Conservation (phyloP, 306 rosid species). For the Cucurbita pepo region DNA sequence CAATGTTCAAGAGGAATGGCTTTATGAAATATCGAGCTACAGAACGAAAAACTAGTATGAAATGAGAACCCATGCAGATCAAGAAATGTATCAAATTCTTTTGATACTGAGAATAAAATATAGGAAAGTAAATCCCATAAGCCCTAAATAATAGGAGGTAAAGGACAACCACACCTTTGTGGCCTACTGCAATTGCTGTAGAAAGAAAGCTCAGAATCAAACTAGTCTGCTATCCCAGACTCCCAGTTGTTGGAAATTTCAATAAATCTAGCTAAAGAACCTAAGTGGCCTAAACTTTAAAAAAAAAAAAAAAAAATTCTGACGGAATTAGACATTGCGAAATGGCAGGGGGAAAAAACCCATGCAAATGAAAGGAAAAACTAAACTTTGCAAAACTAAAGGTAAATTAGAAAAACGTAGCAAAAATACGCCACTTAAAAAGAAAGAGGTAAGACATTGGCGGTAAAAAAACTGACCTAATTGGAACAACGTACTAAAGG, state of each 20-base stretch:
- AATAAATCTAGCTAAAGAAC: background rate
- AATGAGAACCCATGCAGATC: background rate
- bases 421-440: slow-evolving; percentile 44
- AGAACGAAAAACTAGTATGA: background rate
- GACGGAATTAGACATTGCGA: background rate
- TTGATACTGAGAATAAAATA: background rate
- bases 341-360: background rate
- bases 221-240: background rate
- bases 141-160: background rate
- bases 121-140: background rate
- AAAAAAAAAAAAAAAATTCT: background rate
- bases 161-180: background rate
- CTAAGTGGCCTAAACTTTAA: no score
- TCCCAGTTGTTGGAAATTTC: background rate
- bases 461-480: slow-evolving; percentile 75
- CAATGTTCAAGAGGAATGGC: background rate
- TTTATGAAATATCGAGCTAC: background rate
- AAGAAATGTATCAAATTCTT: background rate
- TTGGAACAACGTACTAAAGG: slow-evolving; percentile 72
- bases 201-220: background rate
- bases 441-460: slow-evolving; percentile 51
- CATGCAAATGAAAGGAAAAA: slow-evolving; percentile 13
- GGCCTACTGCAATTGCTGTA: background rate
- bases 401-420: slow-evolving; percentile 26
- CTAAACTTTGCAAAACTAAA: slow-evolving; percentile 5